Percentiles rank a stretch among this genome's conserved stretches.
phyloP scores from a whole-genome alignment of 2,329 filamentous ascomycete genomes.

The Alternaria gaisen region DNA sequence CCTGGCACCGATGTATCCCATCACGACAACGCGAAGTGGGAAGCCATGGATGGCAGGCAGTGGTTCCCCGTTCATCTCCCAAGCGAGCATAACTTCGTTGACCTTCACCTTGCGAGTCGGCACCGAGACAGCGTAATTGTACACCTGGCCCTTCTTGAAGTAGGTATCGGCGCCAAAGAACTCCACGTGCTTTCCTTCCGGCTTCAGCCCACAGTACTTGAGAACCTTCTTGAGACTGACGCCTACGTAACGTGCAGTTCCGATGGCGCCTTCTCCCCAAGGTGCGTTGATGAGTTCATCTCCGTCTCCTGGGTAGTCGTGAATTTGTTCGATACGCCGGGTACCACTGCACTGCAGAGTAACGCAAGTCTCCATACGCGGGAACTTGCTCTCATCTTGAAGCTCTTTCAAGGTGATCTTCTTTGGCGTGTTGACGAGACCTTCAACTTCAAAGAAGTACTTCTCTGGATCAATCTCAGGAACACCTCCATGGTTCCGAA shows the following conservation, averaged over 20 bases:
- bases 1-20: constrained; percentile 72
- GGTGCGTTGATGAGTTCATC: constrained; percentile 63
- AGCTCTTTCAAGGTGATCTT: constrained; percentile 67
- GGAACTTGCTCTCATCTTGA: constrained; percentile 67
- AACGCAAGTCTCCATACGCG: constrained; percentile 65
- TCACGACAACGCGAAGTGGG: constrained; percentile 68
- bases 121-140: constrained; percentile 74
- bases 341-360: constrained; percentile 76
- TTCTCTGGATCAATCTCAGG: constrained; percentile 68
- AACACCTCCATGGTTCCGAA: constrained; percentile 76
- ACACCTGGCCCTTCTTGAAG: constrained; percentile 71
- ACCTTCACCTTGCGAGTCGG: constrained; percentile 73
- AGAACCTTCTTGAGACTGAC: constrained; percentile 74
- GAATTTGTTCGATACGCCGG: constrained; percentile 73
- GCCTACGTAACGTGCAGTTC: constrained; percentile 70
- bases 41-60: constrained; percentile 73
- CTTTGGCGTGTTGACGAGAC: constrained; percentile 67
- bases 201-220: constrained; percentile 69
- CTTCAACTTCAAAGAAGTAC: constrained; percentile 65
- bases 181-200: constrained; percentile 69
- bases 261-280: constrained; percentile 67
- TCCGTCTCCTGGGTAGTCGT: constrained; percentile 71
- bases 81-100: constrained; percentile 72
- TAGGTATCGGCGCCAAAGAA: constrained; percentile 77
- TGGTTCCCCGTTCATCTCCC: constrained; percentile 75